Conservation (phyloP, 352 stramenopile species). For the Hyaloperonospora arabidopsidis region DNA sequence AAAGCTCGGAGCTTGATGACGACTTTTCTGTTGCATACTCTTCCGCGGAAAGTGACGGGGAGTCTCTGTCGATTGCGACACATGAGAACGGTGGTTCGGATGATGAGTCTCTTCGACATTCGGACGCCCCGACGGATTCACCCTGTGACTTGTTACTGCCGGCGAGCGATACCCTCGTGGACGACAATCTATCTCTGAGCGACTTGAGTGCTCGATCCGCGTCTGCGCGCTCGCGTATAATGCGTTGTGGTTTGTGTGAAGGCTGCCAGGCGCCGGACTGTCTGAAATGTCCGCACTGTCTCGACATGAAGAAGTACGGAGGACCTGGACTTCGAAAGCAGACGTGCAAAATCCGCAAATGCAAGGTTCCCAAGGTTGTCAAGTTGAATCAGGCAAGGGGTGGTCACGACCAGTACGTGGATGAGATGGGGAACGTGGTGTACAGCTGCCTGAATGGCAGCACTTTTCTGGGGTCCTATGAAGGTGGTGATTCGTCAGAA, state of each 20-base stretch:
- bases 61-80: slow-evolving; percentile 31
- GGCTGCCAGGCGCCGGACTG: slow-evolving; percentile 67
- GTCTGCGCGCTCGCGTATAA: slow-evolving; percentile 46
- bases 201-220: slow-evolving; percentile 31
- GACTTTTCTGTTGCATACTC: slow-evolving; percentile 37
- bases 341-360: slow-evolving; percentile 75
- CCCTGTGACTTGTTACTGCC: slow-evolving; percentile 33
- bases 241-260: slow-evolving; percentile 67
- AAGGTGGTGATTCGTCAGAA: slow-evolving; percentile 26
- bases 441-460: slow-evolving; percentile 22
- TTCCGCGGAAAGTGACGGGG: slow-evolving; percentile 48
- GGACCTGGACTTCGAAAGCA: slow-evolving; percentile 72
- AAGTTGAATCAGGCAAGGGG: slow-evolving; percentile 56
- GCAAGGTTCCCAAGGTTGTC: slow-evolving; percentile 60
- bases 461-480: slow-evolving; percentile 26
- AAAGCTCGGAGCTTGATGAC: slow-evolving; percentile 37
- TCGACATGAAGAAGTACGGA: slow-evolving; percentile 84
- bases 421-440: slow-evolving; percentile 40
- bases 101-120: slow-evolving; percentile 25
- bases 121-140: slow-evolving; percentile 26
- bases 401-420: slow-evolving; percentile 43
- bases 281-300: slow-evolving; percentile 67
- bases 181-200: slow-evolving; percentile 33
- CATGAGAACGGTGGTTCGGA: slow-evolving; percentile 23
- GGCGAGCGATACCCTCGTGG: slow-evolving; percentile 28